Evolutionary conservation across 768 basidiomycete genomes (phyloP).

Genomic region (Suillus ampliporus): DNA sequence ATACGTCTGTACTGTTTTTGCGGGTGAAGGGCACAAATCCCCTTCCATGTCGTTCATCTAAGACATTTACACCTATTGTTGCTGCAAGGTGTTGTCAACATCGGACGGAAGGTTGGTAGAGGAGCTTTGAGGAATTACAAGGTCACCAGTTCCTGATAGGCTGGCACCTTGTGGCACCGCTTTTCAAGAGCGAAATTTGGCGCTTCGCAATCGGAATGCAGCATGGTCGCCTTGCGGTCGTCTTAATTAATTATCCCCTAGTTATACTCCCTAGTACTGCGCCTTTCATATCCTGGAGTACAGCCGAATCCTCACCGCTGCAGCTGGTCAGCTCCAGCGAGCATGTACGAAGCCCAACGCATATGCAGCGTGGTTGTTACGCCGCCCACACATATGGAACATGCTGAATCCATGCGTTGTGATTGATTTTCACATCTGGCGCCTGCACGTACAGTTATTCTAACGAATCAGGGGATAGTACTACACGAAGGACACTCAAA

Average conservation of each 20-base stretch:
- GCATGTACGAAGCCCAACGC: not conserved
- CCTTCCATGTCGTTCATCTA: not conserved
- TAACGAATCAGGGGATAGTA: too few species aligned
- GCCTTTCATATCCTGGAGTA: not conserved
- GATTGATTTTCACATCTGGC: too few species aligned
- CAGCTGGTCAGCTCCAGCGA: not conserved
- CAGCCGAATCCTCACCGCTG: not conserved
- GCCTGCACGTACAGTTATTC: too few species aligned
- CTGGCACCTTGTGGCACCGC: not conserved
- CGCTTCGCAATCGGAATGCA: too few species aligned
- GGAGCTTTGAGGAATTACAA: not conserved
- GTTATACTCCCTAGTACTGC: not conserved
- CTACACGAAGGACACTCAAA: not conserved
- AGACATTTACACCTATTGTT: not conserved
- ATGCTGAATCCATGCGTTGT: too few species aligned
- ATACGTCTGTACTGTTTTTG: not conserved
- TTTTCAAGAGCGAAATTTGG: not conserved
- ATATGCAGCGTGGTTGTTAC: too few species aligned
- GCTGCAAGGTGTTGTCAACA: not conserved
- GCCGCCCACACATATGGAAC: too few species aligned
- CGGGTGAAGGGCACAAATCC: not conserved
- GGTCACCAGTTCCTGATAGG: too few species aligned
- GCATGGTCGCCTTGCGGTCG: not conserved
- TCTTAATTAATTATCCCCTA: not conserved
- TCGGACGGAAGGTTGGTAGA: not conserved